Percentiles rank a stretch among this genome's conserved stretches.
Conservation (phyloP, 2,329 filamentous ascomycete genomes). For the Ceratocystis albifundus region DNA sequence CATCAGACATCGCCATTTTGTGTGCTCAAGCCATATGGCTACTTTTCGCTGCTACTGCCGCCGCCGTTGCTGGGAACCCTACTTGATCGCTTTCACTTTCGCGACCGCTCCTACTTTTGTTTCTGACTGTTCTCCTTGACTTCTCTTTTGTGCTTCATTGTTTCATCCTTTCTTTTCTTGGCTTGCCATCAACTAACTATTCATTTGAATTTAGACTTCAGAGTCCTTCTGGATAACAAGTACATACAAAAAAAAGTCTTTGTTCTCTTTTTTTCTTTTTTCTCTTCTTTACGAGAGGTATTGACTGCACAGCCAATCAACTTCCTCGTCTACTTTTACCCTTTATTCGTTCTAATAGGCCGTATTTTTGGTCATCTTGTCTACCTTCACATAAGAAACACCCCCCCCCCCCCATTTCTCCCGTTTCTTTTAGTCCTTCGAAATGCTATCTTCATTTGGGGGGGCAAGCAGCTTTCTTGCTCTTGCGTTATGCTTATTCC, state of each 20-base stretch:
- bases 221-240: background rate
- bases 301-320: background rate
- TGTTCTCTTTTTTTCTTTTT: background rate
- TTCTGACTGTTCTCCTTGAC: background rate
- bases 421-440: background rate
- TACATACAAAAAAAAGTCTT: background rate
- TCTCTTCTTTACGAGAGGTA: background rate
- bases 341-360: constrained; percentile 4
- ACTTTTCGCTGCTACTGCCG: background rate
- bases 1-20: background rate
- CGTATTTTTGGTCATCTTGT: background rate
- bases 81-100: background rate
- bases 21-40: background rate
- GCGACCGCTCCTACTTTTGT: background rate
- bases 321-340: background rate
- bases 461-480: constrained; percentile 8
- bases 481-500: constrained; percentile 4
- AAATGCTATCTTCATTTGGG: constrained; percentile 10
- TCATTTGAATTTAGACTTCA: background rate
- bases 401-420: background rate
- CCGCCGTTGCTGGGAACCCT: background rate
- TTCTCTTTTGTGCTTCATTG: background rate
- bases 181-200: background rate
- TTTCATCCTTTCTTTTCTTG: background rate
- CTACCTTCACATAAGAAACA: background rate